phyloP scores from a whole-genome alignment of 345 rosid genomes.

The Euphorbia peplus region DNA sequence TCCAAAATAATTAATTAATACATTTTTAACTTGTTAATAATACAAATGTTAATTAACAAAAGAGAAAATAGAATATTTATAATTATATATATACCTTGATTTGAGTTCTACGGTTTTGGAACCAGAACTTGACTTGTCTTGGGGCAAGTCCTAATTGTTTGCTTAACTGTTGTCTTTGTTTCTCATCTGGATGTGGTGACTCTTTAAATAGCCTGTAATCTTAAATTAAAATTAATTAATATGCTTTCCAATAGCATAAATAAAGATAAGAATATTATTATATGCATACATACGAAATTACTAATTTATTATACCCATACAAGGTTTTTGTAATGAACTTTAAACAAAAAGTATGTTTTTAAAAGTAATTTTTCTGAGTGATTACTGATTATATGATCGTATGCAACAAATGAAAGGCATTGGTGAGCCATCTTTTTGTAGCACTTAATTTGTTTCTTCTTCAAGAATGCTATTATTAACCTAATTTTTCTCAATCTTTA shows the following conservation, averaged over 20 bases:
- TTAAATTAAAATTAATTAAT: not conserved
- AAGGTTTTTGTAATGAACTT: not conserved
- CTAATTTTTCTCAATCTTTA: not conserved
- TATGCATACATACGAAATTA: not conserved
- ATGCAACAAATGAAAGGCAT: too few species aligned
- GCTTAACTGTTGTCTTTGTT: slow-evolving; percentile 92
- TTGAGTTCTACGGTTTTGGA: slow-evolving; percentile 96
- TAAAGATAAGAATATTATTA: too few species aligned
- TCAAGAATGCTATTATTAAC: slow-evolving; percentile 5
- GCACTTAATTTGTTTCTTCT: too few species aligned
- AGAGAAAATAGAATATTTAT: not conserved
- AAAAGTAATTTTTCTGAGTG: too few species aligned
- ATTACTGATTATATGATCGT: too few species aligned
- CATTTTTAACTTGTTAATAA: not conserved
- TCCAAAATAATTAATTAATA: too few species aligned
- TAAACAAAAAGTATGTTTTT: too few species aligned
- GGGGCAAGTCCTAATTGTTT: slow-evolving; percentile 94
- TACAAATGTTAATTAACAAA: not conserved
- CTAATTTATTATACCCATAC: not conserved
- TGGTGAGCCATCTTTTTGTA: too few species aligned
- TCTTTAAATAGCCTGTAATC: slow-evolving; percentile 77
- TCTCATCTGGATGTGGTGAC: slow-evolving; percentile 98
- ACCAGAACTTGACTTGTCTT: slow-evolving; percentile 98
- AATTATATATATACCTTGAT: slow-evolving; percentile 57
- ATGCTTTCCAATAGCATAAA: too few species aligned